Conservation (phyloP, 78 protist species). For the Diacronema lutheri region DNA sequence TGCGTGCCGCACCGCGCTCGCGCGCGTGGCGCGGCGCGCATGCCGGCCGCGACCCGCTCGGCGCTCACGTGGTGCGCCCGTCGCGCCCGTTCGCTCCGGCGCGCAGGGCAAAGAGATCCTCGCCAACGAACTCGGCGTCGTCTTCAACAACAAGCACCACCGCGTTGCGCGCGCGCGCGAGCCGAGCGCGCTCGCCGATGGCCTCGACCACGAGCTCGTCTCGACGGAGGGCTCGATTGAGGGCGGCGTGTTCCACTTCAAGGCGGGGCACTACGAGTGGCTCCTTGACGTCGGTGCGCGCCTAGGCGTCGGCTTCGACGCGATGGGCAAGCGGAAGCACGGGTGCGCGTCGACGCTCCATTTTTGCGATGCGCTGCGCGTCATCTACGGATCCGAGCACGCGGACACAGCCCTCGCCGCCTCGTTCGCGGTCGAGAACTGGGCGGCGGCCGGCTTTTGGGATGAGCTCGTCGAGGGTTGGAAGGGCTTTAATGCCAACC, state of each 20-base stretch:
- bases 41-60: too few relatives aligned
- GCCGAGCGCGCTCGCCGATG: background rate
- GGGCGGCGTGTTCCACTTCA: background rate
- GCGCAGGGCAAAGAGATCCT: background rate
- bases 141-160: background rate
- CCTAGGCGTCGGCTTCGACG: background rate
- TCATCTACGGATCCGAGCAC: background rate
- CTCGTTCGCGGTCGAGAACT: background rate
- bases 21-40: too few relatives aligned
- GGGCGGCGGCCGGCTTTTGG: constrained; percentile 10
- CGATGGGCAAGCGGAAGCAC: background rate
- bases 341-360: background rate
- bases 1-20: too few relatives aligned
- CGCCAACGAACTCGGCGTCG: constrained; percentile 9
- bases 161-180: too few relatives aligned
- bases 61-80: too few relatives aligned
- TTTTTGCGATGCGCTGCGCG: background rate
- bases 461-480: background rate
- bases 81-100: too few relatives aligned
- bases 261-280: background rate
- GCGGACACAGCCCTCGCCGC: background rate
- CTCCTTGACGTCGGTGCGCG: background rate
- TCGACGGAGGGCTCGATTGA: background rate
- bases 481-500: background rate
- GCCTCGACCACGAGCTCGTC: background rate